phyloP scores from a whole-genome alignment of 1,284 basidiomycete genomes.

The Athelia psychrophila region DNA sequence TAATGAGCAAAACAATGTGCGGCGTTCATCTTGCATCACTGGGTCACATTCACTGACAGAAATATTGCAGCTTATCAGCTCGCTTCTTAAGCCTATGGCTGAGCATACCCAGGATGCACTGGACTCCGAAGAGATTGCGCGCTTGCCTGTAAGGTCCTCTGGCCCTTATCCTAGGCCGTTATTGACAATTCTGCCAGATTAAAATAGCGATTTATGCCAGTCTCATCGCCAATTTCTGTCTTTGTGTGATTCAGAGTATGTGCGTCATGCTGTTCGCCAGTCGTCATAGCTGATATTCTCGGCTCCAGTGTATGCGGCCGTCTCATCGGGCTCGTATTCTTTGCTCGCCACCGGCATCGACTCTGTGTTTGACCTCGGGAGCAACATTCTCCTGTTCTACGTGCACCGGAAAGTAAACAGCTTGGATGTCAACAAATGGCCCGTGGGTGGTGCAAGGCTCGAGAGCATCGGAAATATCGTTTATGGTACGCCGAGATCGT shows the following conservation, averaged over 20 bases:
- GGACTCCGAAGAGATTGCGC: conserved; percentile 58
- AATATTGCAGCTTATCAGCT: conserved; percentile 64
- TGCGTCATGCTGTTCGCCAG: conserved; percentile 6
- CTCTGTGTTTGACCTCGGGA: conserved; percentile 88
- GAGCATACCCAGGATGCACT: conserved; percentile 77
- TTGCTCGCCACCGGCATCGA: conserved; percentile 90
- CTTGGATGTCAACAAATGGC: conserved; percentile 86
- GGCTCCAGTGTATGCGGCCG: conserved; percentile 76
- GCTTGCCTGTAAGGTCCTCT: conserved; percentile 53
- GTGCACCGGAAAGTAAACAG: conserved; percentile 73
- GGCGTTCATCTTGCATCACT: conserved; percentile 17
- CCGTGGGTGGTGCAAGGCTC: conserved; percentile 85
- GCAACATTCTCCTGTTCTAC: conserved; percentile 84
- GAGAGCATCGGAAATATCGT: conserved; percentile 91
- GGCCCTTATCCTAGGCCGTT: conserved; percentile 4
- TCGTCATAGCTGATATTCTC: conserved; percentile 2
- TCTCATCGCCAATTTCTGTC: conserved; percentile 70
- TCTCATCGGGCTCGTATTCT: conserved; percentile 83
- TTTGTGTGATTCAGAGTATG: conserved; percentile 70
- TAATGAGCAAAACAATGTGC: conserved; percentile 77
- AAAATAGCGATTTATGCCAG: conserved; percentile 88
- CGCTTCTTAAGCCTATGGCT: conserved; percentile 87
- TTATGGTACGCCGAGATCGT: conserved; percentile 58
- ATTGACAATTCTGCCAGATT: conserved; percentile 46
- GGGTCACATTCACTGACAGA: conserved; percentile 6